phyloP scores from a whole-genome alignment of 208 protist species.

The Kentomonas sorsogonicus region DNA sequence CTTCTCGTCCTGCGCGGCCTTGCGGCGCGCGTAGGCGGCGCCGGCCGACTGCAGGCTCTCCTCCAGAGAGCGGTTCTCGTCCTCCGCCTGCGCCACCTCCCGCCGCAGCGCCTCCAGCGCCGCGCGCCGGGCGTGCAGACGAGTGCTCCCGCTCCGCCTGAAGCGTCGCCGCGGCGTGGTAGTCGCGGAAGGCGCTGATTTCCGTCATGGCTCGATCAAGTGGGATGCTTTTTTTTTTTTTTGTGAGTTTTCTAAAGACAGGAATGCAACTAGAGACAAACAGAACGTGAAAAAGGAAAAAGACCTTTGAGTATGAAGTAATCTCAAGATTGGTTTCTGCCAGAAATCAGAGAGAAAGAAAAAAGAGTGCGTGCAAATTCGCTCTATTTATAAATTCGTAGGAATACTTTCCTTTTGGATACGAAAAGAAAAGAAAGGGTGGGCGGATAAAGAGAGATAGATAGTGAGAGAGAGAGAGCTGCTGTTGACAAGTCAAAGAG shows the following conservation, averaged over 20 bases:
- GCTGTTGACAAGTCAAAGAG: constrained; percentile 6
- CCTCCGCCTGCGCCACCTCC: constrained; percentile 31
- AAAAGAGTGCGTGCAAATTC: constrained; percentile 4
- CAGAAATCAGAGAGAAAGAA: neutral
- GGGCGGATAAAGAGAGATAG: neutral
- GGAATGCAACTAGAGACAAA: constrained; percentile 6
- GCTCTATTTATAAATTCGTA: neutral
- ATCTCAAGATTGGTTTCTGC: no score
- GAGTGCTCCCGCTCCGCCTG: constrained; percentile 60
- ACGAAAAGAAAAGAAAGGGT: constrained; percentile 6
- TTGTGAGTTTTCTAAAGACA: neutral
- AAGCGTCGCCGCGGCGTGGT: constrained; percentile 56
- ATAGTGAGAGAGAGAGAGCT: neutral
- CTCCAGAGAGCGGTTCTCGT: constrained; percentile 41
- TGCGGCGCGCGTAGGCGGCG: constrained; percentile 33
- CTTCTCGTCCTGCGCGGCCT: constrained; percentile 70
- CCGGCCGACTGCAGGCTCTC: constrained; percentile 54
- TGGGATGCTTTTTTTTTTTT: neutral
- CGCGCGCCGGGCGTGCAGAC: constrained; percentile 50
- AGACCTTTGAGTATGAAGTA: no score
- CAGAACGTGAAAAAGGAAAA: constrained; percentile 4
- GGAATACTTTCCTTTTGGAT: neutral
- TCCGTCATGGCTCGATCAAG: constrained; percentile 36
- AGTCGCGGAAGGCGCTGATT: constrained; percentile 52
- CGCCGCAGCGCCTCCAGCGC: constrained; percentile 58